Base-by-base conservation (phyloP, 2,329 filamentous ascomycete species). In the Eutypella sp. region DNA sequence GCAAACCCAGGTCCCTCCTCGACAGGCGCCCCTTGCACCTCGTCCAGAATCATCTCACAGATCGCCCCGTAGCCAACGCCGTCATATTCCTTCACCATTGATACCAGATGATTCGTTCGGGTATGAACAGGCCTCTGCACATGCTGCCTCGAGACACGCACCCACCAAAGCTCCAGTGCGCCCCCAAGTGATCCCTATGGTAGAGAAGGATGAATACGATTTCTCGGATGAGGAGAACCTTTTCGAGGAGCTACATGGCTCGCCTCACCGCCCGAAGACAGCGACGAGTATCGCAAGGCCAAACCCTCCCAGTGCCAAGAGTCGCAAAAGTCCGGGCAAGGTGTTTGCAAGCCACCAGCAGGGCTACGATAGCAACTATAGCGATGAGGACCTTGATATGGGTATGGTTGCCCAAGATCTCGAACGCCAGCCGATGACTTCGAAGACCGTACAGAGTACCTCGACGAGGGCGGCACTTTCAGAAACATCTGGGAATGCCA, bases 341-440 rank as follows among this genome's bases (percentile, higher is more conserved):
- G 41, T 46, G 42, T 45, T 47, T n/a, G 15, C 49, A 24, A 54
- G 34, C 31, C 52, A 42, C 10, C 47, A 50, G 18, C 47, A 51
- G 38, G 54, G 48, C 13, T 58, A 58, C 39, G 57, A 62, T 47
- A 73, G 70, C 52, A 73, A 75, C 43, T 75, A 75, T 45, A 72
- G 70, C 46, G 72, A 77, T 37, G 74, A 75, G 46, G 67, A 39
- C 36, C n/a, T 71, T 42, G 74, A 74, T 36, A 75, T 80, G 69
- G 62, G 78, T 24, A 75, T 73, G 23, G 66, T 76, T 45, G 76
- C 73, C 10, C 67, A 78, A 48, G 67, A 74, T 51, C 70, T 74
- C 31, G 76, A 79, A 50, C 64, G 64, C 49, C 65, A 64, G 15
- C 67, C 73, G 48, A 64, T 64, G 7, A 64, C 60, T 2, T 56